Percentiles rank a stretch among this genome's conserved stretches.
These are phyloP conservation scores for Phytomonas francai DNA, from an alignment of 208 protist species.

Conservation along the genomic window DNA sequence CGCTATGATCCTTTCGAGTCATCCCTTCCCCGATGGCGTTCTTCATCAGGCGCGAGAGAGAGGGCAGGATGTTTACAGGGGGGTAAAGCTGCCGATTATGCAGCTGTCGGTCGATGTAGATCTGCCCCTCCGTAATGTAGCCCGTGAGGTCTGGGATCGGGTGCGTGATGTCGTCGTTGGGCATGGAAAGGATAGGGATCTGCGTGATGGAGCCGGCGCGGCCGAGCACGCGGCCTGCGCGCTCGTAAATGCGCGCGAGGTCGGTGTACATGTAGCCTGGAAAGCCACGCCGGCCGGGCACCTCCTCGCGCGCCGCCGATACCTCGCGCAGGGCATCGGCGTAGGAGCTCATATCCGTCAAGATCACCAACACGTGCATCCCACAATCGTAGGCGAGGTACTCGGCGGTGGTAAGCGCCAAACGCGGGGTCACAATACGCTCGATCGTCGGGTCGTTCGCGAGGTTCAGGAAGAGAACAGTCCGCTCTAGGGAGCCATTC, in stretches of 20 bases:
- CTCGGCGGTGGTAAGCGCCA: slow-evolving; percentile 99
- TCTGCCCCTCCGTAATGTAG: slow-evolving; percentile 99
- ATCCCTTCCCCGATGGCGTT: slow-evolving; percentile 99
- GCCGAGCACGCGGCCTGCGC: slow-evolving; percentile 98
- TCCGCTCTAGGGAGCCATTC: slow-evolving; percentile 98
- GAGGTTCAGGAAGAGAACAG: slow-evolving; percentile 97
- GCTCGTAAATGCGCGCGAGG: slow-evolving; percentile 99
- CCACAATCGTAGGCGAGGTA: slow-evolving; percentile 99
- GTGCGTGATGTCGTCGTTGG: slow-evolving; percentile 99
- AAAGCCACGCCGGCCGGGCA: slow-evolving; percentile 99
- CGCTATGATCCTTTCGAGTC: slow-evolving; percentile 98
- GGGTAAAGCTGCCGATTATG: slow-evolving; percentile 99
- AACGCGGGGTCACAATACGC: slow-evolving; percentile 99
- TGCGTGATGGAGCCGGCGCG: slow-evolving; percentile 99
- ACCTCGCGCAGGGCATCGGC: slow-evolving; percentile 99
- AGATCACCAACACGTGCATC: slow-evolving; percentile 99
- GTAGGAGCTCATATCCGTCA: slow-evolving; percentile 99
- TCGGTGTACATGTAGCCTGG: slow-evolving; percentile 99
- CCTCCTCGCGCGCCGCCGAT: slow-evolving; percentile 98
- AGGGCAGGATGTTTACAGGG: slow-evolving; percentile 99
- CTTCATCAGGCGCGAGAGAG: slow-evolving; percentile 99
- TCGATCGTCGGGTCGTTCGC: slow-evolving; percentile 99
- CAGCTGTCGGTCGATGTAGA: slow-evolving; percentile 99
- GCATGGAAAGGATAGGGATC: slow-evolving; percentile 99
- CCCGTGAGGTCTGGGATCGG: slow-evolving; percentile 99